Base-by-base conservation (phyloP, 192 early-diverging fungal species). In the Dispira simplex region DNA sequence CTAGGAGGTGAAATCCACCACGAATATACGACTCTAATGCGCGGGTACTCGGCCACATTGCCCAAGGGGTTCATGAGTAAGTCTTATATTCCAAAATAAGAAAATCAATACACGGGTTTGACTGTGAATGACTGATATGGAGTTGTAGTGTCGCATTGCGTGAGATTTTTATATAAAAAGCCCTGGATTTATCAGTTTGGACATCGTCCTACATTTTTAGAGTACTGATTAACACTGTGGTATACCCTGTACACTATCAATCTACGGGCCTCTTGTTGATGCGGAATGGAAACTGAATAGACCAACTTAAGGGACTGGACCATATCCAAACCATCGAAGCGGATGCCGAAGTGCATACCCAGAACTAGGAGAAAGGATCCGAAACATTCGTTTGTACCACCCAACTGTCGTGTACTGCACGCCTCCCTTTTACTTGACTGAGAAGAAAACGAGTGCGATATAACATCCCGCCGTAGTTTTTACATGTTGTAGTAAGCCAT, bases 1-100 rank as follows among this genome's bases (percentile, higher is more conserved):
- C 27, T 44, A 60, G 58, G 58, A 28, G 58, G 58, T 14, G 44
- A 28, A 11, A 60, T 60, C 13, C 58, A 60, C 58, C 58, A 60
- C 39, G 32, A 60, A 44, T 60, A 26, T 27, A 43, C 11, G 1
- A 23, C 21, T 44, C 21, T 60, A 44, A 60, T 60, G 58, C 18
- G 44, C 16, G 58, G 58, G 9, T 60, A 60, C 58, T 27, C 58
- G 21, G 58, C 58, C 58, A 60, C 25, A 18, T 32, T 60, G 14
- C 58, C 58, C 58, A 44, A 18, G 14, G 32, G 58, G 1, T 60
- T 60, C 39, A 13, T 14, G 16, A 18, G 58, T 60, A 60, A 27
- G 58, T 60, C 6, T 3, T 25, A 27, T 10, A 39, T 39, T 39
- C 32, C 3, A 39, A 39, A 39, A 4, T 39, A 39, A 39, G 32